Percentiles rank a stretch among this genome's conserved stretches.
These are phyloP conservation scores for Monosporozyma yasuniensis DNA, from an alignment of 805 yeast genomes.

Conservation along the genomic window DNA sequence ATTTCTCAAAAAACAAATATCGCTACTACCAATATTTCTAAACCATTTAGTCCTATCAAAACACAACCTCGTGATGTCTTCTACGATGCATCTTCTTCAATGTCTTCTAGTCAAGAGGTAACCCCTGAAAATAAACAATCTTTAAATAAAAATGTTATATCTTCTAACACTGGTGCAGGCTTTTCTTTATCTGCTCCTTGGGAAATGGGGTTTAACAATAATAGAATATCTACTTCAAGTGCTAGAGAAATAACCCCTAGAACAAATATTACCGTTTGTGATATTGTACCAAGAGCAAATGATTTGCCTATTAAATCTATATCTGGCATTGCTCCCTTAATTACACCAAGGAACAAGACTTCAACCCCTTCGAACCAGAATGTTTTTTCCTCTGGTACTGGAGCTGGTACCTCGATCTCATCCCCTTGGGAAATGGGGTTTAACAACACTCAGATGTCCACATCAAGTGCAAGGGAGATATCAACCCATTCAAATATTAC, in stretches of 20 bases:
- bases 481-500: neutral
- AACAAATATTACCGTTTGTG: neutral
- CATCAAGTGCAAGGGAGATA: conserved; percentile 2
- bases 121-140: conserved; percentile 9
- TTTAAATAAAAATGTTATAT: neutral
- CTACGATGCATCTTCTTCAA: neutral
- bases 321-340: neutral
- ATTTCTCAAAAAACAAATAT: neutral
- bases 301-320: too few species aligned
- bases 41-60: neutral
- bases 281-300: neutral
- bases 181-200: neutral
- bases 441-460: neutral
- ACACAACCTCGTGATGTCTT: neutral
- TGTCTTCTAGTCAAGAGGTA: neutral
- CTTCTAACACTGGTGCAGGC: neutral
- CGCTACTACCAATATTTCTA: neutral
- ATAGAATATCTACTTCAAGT: neutral
- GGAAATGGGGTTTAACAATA: neutral
- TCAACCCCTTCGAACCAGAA: neutral
- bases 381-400: neutral
- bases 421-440: conserved; percentile 1
- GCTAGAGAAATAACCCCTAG: neutral
- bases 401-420: neutral
- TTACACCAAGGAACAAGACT: neutral